Conservation (phyloP, 2,329 filamentous ascomycete species). For the Cladobotryum mycophilum region DNA sequence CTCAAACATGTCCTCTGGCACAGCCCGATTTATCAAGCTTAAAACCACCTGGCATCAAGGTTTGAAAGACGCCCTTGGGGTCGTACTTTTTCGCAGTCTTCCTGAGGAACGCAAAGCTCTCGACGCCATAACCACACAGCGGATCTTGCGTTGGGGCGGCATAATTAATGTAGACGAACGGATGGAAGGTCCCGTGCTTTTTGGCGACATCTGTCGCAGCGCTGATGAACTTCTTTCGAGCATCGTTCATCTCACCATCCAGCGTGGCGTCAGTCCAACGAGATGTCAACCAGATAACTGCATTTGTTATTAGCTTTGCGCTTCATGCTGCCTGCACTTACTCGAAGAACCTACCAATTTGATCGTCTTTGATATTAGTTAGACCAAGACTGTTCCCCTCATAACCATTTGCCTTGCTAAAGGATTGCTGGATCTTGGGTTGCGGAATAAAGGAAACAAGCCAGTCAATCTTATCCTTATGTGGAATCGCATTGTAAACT, state of each 20-base stretch:
- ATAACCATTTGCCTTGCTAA: background rate
- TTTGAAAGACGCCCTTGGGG: conserved; percentile 27
- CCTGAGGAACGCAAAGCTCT: conserved; percentile 26
- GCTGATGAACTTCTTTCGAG: conserved; percentile 1
- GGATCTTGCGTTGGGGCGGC: conserved; percentile 32
- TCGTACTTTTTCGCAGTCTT: conserved; percentile 27
- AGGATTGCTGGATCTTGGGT: conserved; percentile 11
- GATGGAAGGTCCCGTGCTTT: conserved; percentile 6
- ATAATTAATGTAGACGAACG: conserved; percentile 37
- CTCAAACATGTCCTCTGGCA: no score
- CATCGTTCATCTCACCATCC: no score
- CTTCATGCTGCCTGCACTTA: background rate
- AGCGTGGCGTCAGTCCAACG: no score
- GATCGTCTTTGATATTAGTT: conserved; percentile 4
- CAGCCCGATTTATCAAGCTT: conserved; percentile 14
- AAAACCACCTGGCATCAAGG: conserved; percentile 23
- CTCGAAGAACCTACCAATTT: conserved; percentile 10
- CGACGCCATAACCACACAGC: conserved; percentile 30
- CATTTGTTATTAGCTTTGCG: background rate
- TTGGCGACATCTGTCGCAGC: conserved; percentile 5
- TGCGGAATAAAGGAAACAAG: conserved; percentile 14
- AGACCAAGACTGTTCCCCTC: conserved; percentile 13
- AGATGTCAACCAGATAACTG: no score
- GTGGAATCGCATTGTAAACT: conserved; percentile 7
- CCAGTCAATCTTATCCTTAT: conserved; percentile 14